Evolutionary conservation across 2,329 filamentous ascomycete genomes (phyloP).

Genomic region (Curvularia sp.): DNA sequence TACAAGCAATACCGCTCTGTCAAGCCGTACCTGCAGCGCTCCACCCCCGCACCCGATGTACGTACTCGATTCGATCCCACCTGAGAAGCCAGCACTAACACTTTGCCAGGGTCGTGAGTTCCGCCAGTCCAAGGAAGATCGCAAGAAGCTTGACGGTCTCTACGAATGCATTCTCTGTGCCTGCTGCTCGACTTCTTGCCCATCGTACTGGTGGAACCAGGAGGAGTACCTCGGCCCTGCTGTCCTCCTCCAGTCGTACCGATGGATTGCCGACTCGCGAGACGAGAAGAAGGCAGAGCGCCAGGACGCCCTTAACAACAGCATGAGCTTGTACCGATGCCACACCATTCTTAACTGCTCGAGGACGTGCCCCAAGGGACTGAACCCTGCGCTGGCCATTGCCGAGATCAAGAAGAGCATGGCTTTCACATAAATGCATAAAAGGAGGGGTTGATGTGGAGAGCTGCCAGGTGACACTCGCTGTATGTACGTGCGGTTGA

Average conservation of each 20-base stretch:
- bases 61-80: slow-evolving; percentile 47
- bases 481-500: slow-evolving; percentile 19
- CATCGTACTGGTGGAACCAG: slow-evolving; percentile 99
- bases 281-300: slow-evolving; percentile 89
- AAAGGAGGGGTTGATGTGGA: neutral
- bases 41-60: slow-evolving; percentile 83
- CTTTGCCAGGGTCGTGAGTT: slow-evolving; percentile 79
- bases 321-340: slow-evolving; percentile 98
- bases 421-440: slow-evolving; percentile 60
- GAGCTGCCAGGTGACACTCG: slow-evolving; percentile 3
- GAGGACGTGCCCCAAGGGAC: slow-evolving; percentile 94
- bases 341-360: slow-evolving; percentile 99
- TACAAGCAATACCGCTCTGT: slow-evolving; percentile 99
- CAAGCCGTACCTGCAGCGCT: slow-evolving; percentile 96
- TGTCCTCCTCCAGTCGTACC: slow-evolving; percentile 95
- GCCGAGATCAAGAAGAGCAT: slow-evolving; percentile 99
- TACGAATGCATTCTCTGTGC: slow-evolving; percentile 99
- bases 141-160: slow-evolving; percentile 94
- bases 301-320: slow-evolving; percentile 93
- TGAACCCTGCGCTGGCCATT: slow-evolving; percentile 95
- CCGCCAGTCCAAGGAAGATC: slow-evolving; percentile 88
- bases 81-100: slow-evolving; percentile 24
- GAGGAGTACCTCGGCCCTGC: slow-evolving; percentile 98
- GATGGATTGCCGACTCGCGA: slow-evolving; percentile 94
- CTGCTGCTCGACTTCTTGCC: slow-evolving; percentile 98